Percentiles rank a stretch among this genome's conserved stretches.
Conservation (phyloP, 1,139 yeast genomes). For the Meyerozyma carpophila region DNA sequence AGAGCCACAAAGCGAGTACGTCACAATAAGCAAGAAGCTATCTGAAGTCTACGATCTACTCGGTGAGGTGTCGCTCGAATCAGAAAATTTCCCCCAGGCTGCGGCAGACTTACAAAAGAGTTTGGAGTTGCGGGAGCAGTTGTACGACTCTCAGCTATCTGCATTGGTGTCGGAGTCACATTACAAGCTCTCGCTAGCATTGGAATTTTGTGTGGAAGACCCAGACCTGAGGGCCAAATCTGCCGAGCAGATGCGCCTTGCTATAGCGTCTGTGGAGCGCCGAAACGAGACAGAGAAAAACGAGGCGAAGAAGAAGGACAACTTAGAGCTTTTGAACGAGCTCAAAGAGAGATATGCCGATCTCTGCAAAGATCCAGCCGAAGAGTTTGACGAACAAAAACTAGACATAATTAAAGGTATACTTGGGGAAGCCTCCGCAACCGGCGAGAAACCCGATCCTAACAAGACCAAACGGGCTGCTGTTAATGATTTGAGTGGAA, state of each 20-base stretch:
- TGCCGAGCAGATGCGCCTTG: slow-evolving; percentile 51
- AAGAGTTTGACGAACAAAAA: slow-evolving; percentile 50
- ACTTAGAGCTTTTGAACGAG: slow-evolving; percentile 49
- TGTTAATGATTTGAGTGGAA: slow-evolving; percentile 53
- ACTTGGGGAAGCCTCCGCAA: slow-evolving; percentile 45
- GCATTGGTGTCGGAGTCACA: slow-evolving; percentile 72
- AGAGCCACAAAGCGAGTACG: slow-evolving; percentile 25
- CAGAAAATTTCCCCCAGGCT: slow-evolving; percentile 78
- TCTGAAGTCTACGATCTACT: slow-evolving; percentile 75
- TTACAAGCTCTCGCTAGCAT: slow-evolving; percentile 75
- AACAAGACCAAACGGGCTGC: slow-evolving; percentile 7
- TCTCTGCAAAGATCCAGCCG: slow-evolving; percentile 47
- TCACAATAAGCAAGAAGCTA: slow-evolving; percentile 44
- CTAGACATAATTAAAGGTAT: slow-evolving; percentile 57
- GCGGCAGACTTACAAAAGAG: slow-evolving; percentile 58
- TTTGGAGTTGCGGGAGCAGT: slow-evolving; percentile 48
- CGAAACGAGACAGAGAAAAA: slow-evolving; percentile 28
- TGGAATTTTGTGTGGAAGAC: slow-evolving; percentile 62
- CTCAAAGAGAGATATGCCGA: slow-evolving; percentile 51
- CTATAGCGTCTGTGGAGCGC: slow-evolving; percentile 55
- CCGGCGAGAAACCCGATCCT: slow-evolving; percentile 1
- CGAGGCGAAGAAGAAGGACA: slow-evolving; percentile 33
- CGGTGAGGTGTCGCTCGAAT: slow-evolving; percentile 86
- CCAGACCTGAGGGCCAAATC: slow-evolving; percentile 46
- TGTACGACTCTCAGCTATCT: slow-evolving; percentile 46